A percentile compares a stretch with the other conserved stretches of the same genome.
These are phyloP conservation scores for Lentithecium fluviatile DNA, from an alignment of 495 filamentous ascomycete genomes.

Conservation along the genomic window DNA sequence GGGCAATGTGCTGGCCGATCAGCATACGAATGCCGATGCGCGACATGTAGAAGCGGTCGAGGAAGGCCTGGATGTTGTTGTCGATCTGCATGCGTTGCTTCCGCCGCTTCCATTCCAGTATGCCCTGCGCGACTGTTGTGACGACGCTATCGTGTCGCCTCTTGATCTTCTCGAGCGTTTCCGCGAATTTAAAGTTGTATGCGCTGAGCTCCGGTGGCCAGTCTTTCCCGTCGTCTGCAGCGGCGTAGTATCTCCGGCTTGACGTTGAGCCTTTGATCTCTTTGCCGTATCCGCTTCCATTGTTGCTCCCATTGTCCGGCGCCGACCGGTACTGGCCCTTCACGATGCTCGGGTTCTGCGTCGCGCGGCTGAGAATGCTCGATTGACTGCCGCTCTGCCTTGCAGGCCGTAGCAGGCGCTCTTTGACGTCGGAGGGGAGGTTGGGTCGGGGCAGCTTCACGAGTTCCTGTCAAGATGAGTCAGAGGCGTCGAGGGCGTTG, in stretches of 20 bases:
- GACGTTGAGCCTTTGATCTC: conserved; percentile 38
- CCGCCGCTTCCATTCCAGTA: conserved; percentile 95
- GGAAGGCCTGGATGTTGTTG: conserved; percentile 90
- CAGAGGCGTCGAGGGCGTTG: conserved; percentile 15
- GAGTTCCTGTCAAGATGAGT: conserved; percentile 67
- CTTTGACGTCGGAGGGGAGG: conserved; percentile 72
- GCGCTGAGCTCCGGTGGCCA: conserved; percentile 95
- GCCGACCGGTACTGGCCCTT: conserved; percentile 84
- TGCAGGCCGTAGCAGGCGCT: conserved; percentile 71
- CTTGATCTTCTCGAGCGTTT: conserved; percentile 87
- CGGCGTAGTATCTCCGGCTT: conserved; percentile 80
- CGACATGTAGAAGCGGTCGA: conserved; percentile 99
- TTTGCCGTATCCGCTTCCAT: conserved; percentile 48
- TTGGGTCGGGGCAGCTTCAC: conserved; percentile 76
- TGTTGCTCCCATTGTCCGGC: conserved; percentile 55
- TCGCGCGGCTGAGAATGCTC: conserved; percentile 74
- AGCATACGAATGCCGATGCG: conserved; percentile 99
- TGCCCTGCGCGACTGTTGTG: conserved; percentile 88
- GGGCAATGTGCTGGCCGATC: conserved; percentile 94
- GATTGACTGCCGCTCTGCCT: conserved; percentile 59
- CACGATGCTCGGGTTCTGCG: conserved; percentile 83
- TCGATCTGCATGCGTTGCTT: conserved; percentile 98
- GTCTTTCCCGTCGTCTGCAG: conserved; percentile 80
- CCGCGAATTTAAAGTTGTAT: conserved; percentile 87
- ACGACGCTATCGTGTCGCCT: conserved; percentile 94